Percentiles rank a stretch among this genome's conserved stretches.
These are phyloP conservation scores for Sporothrix protearum DNA, from an alignment of 2,329 filamentous ascomycete genomes.

Conservation along the genomic window DNA sequence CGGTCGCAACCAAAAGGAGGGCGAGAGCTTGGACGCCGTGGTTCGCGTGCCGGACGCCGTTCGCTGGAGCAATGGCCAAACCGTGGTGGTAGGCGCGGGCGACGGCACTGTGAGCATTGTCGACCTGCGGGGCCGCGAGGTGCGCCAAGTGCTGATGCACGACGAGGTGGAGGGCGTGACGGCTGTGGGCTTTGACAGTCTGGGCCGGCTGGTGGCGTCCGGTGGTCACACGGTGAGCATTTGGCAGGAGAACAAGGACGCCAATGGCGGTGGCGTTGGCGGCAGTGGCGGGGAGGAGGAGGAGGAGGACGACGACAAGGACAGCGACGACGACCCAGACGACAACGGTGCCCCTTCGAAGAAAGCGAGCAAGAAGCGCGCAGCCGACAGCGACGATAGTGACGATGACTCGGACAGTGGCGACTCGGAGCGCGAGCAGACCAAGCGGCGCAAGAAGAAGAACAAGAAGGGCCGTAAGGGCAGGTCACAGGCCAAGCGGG, in stretches of 20 bases:
- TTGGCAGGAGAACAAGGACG: constrained; percentile 68
- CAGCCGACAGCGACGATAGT: constrained; percentile 39
- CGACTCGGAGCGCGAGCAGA: constrained; percentile 33
- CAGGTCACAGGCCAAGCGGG: constrained; percentile 17
- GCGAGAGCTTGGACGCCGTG: constrained; percentile 78
- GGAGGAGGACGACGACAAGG: constrained; percentile 34
- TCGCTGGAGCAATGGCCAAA: constrained; percentile 60
- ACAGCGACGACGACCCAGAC: constrained; percentile 40
- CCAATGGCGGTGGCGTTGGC: not conserved
- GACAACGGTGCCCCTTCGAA: constrained; percentile 46
- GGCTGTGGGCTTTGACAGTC: constrained; percentile 76
- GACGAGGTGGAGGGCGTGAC: constrained; percentile 86
- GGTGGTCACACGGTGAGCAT: constrained; percentile 85
- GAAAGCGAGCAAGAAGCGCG: constrained; percentile 41
- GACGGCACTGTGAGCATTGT: constrained; percentile 78
- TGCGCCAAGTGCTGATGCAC: constrained; percentile 66
- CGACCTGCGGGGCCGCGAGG: constrained; percentile 67
- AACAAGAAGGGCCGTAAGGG: constrained; percentile 34
- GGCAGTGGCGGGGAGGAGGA: constrained; percentile 20
- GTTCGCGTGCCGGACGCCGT: constrained; percentile 67
- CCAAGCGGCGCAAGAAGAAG: constrained; percentile 36
- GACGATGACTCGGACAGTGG: constrained; percentile 31
- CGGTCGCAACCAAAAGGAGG: constrained; percentile 48
- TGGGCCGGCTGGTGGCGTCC: constrained; percentile 82
- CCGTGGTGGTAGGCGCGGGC: constrained; percentile 74